Base-by-base conservation (phyloP, 441 rosid genomes). In the Populus trichocarpa region DNA sequence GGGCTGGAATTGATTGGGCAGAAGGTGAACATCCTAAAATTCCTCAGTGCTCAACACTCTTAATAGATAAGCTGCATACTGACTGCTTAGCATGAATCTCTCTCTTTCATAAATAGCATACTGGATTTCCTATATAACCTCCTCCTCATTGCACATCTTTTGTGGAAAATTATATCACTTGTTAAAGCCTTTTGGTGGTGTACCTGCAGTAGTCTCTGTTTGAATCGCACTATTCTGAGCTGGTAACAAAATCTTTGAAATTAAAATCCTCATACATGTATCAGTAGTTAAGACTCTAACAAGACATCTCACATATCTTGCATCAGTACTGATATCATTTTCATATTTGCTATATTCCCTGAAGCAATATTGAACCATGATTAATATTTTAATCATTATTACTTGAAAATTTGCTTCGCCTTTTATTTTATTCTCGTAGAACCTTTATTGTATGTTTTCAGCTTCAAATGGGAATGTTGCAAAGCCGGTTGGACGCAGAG, bases 401-500 rank as follows among this genome's bases (percentile, higher is more conserved):
- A 57, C 11, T 18, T 14, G 18, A 28, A 35, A 50, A 22, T 67
- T 32, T 30, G 32, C 32, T 36, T 26, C 4, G 2, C 35, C 25
- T 77, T 26, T 77, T 69, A 3, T 69, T 50, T 40, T 23, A 9
- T 63, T 33, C 77, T 84, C 73, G 4, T 30, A 46, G 64, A 66
- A 64, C 35, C 66, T 22, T 20, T 33, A 16, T 14, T 61, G 72
- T 35, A 10, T 46, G 5, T 53, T 69, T 80, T 76, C 95, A 94
- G 99, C 95, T 96, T 83, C 95, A 92, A 90, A 96, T 96, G 99
- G 91, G 87, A 82, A 91, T 86, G 30, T 83, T 96, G 83, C 99
- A 96, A 83, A 91, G 98, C 86, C 87, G 95, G 81, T 77, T 96
- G 81, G 99, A 92, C 81, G 99, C 99, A 23, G 98, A 96, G 84